Base-by-base conservation (phyloP, 202 grass and related monocot species). In the Cymbopogon flexuosus region DNA sequence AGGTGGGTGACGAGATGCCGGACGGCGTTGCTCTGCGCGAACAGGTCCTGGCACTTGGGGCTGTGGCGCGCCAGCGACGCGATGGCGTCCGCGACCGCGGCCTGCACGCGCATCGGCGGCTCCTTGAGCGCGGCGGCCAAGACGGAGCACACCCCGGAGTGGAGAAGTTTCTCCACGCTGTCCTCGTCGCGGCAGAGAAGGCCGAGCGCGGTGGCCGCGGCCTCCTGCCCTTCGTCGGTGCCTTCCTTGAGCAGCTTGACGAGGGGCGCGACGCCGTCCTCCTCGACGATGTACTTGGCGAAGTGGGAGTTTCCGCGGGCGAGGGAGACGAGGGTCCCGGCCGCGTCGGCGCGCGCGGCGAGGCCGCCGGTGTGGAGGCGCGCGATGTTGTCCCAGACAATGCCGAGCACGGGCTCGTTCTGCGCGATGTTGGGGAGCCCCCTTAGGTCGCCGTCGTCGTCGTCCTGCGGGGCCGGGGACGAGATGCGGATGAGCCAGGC, bases 401-500 rank as follows among this genome's bases (percentile, higher is more conserved):
- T 24, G 68, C 51, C 93, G 43, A 97, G 89, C 71, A 93, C 82
- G 2, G 94, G 94, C 47, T 97, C 89, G 87, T 91, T 93, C 70
- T 90, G 89, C 51, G 85, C 87, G 84, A 91, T 88, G 77, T 93
- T 93, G 22, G 93, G 93, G 45, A 97, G 63, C 12, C 93, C 93
- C 5, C 72, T 76, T 10, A 91, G 76, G 68, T 42, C 73, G 35
- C 46, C 86, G 33, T 81, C 46, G 21, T n/a, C 47, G 47, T 43
- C 86, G 46, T 64, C 69, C 67, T 69, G 75, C 23, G 89, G 52
- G 41, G 87, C 70, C 23, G 89, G 52, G 41, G 87, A 79, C 0
- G 93, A 97, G 81, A 97, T 89, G 60, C 89, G 79, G 82, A 97
- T 82, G 21, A 97, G 89, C 93, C 93, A 97, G 43, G 84, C 62